A percentile compares a stretch with the other conserved stretches of the same genome.
Evolutionary conservation across 2,329 filamentous ascomycete species (phyloP).

Genomic region (Aspergillus puulaauensis): DNA sequence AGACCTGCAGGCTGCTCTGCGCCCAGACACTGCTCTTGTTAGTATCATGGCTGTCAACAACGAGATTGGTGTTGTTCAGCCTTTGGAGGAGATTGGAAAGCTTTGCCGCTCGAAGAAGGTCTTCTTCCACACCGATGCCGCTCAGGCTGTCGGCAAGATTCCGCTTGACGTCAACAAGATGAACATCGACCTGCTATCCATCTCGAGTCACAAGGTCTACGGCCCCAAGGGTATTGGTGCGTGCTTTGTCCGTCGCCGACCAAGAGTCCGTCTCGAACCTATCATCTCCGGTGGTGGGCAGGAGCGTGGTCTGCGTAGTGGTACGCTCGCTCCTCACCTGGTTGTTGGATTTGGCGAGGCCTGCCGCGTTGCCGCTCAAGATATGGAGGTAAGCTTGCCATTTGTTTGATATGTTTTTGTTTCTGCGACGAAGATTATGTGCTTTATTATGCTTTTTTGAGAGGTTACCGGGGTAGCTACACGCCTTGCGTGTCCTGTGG

Average conservation of each 20-base stretch:
- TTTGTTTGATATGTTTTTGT: slow-evolving; percentile 9
- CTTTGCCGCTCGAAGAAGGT: slow-evolving; percentile 88
- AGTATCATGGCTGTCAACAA: slow-evolving; percentile 99
- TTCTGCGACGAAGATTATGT: slow-evolving; percentile 68
- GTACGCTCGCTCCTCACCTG: slow-evolving; percentile 84
- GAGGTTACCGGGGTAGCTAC: slow-evolving; percentile 54
- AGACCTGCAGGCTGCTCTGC: slow-evolving; percentile 82
- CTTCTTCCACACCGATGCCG: slow-evolving; percentile 96
- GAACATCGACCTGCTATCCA: slow-evolving; percentile 98
- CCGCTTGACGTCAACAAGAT: slow-evolving; percentile 94
- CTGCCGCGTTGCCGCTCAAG: slow-evolving; percentile 84
- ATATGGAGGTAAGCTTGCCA: slow-evolving; percentile 73
- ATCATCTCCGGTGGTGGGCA: slow-evolving; percentile 96
- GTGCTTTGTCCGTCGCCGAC: slow-evolving; percentile 89
- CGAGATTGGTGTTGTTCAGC: slow-evolving; percentile 99
- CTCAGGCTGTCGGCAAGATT: slow-evolving; percentile 98
- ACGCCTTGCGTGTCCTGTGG: slow-evolving; percentile 34
- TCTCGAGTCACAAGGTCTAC: slow-evolving; percentile 98
- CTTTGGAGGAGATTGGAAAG: slow-evolving; percentile 87
- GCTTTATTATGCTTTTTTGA: slow-evolving; percentile 68
- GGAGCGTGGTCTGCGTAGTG: slow-evolving; percentile 90
- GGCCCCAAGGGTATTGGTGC: slow-evolving; percentile 96
- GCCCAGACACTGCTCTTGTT: slow-evolving; percentile 86
- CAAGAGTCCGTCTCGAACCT: slow-evolving; percentile 89
- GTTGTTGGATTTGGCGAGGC: slow-evolving; percentile 94